phyloP scores from a whole-genome alignment of 2,329 filamentous ascomycete species.

The Clonostachys chloroleuca region DNA sequence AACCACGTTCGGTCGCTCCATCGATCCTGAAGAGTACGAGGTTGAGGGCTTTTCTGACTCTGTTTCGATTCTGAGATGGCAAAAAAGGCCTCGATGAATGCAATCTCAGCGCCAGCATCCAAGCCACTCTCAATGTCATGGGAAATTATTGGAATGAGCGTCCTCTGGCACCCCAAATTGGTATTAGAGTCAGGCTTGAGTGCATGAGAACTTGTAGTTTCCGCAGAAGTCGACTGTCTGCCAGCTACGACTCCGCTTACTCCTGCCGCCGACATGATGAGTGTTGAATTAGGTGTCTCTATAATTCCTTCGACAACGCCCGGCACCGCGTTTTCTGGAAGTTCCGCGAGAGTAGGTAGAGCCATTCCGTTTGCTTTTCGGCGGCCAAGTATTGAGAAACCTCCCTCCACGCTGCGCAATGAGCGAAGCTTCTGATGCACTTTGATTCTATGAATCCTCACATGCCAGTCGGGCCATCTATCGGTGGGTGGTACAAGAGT shows the following conservation, averaged over 20 bases:
- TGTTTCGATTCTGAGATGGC: not conserved
- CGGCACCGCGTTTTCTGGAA: not conserved
- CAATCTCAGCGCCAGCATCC: not conserved
- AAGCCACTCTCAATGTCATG: not conserved
- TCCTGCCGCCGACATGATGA: constrained; percentile 4
- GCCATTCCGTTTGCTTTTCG: not conserved
- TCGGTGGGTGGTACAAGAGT: constrained; percentile 25
- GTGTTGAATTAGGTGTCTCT: not conserved
- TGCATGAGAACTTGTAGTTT: not conserved
- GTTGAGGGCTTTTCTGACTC: no score
- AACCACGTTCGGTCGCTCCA: no score
- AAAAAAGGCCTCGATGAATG: not conserved
- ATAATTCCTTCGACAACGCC: not conserved
- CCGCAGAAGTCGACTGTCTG: not conserved
- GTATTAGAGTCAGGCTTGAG: constrained; percentile 10
- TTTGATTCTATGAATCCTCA: constrained; percentile 16
- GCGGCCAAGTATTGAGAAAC: constrained; percentile 6
- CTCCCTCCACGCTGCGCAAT: constrained; percentile 7
- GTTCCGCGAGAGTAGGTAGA: not conserved
- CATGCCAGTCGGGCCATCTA: constrained; percentile 63
- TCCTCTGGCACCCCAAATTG: constrained; percentile 3
- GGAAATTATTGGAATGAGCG: not conserved
- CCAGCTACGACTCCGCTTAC: constrained; percentile 4
- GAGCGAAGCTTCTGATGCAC: not conserved
- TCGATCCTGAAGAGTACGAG: no score